Evolutionary conservation across 768 basidiomycete genomes (phyloP).

Genomic region (Hortiboletus campestris): DNA sequence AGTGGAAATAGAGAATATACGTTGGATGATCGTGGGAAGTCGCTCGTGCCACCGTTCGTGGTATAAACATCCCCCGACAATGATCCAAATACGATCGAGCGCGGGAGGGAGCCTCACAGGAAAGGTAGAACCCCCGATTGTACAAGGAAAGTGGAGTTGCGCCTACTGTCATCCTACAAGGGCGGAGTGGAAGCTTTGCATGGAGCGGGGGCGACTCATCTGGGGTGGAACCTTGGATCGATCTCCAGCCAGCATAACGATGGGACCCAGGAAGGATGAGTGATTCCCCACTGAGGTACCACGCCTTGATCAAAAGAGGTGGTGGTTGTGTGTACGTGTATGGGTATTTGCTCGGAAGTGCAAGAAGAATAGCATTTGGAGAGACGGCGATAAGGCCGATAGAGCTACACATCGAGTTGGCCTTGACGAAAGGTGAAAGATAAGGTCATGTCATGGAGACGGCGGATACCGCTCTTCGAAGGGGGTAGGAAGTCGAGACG

Average conservation of each 20-base stretch:
- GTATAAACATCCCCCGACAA: background rate
- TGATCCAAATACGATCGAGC: background rate
- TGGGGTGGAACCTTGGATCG: background rate
- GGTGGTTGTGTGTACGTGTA: background rate
- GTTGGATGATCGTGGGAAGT: constrained; percentile 8
- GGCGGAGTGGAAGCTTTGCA: background rate
- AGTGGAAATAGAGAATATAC: background rate
- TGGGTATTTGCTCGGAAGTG: background rate
- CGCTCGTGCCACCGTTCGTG: background rate
- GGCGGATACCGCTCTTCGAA: background rate
- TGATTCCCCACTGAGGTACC: background rate
- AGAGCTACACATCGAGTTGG: background rate
- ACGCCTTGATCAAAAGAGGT: background rate
- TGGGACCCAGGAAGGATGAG: too few species aligned
- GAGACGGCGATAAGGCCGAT: background rate
- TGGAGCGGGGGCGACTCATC: background rate
- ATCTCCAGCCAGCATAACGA: background rate
- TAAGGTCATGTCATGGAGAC: background rate
- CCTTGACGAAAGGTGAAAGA: background rate
- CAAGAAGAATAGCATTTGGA: background rate
- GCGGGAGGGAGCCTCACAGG: background rate
- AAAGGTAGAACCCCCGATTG: background rate
- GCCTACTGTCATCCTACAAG: background rate
- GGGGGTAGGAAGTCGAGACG: background rate
- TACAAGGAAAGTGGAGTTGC: background rate